Base-by-base conservation (phyloP, 2,329 filamentous ascomycete genomes). In the Corynespora cassiicola region DNA sequence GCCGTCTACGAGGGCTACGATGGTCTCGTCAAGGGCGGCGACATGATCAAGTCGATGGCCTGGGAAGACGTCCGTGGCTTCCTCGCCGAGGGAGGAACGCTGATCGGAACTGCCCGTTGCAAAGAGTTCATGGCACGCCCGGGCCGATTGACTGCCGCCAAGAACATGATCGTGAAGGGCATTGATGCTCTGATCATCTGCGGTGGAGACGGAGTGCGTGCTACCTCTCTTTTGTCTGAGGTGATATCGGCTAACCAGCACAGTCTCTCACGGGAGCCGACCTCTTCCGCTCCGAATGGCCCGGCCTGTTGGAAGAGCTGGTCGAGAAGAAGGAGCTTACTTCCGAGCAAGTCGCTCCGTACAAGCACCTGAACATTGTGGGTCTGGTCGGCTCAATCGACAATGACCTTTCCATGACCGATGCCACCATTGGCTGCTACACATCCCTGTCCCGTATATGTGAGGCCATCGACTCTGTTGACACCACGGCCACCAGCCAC, bases 171-270 rank as follows among this genome's bases (percentile, higher is more conserved):
- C 26, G 71, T 90, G 45, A 84, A 89, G 54, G 94, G 94, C 63
- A 97, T 99, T 54, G 90, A 99, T 66, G 94, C 94, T 36, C 78
- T 99, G 57, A 87, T 99, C 59, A 95, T 99, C 65, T 97, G 92
- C 69, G 94, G 94, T 67, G 94, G 94, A 74, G 94, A 99, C 67
- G 94, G 94, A 48, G n/a, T n/a, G n/a, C n/a, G n/a, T n/a, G n/a
- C n/a, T n/a, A n/a, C n/a, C n/a, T n/a, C n/a, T n/a, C n/a, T n/a
- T n/a, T n/a, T n/a, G n/a, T n/a, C n/a, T n/a, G n/a, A n/a, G n/a
- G n/a, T n/a, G n/a, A n/a, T n/a, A n/a, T n/a, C n/a, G n/a, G n/a
- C n/a, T n/a, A n/a, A n/a, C n/a, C n/a, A n/a, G n/a, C n/a, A n/a
- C n/a, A n/a, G n/a, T 62, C 59, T 52, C 80, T 99, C 61, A 99